Evolutionary conservation across 768 basidiomycete genomes (phyloP).

Genomic region (Naganishia friedmannii): DNA sequence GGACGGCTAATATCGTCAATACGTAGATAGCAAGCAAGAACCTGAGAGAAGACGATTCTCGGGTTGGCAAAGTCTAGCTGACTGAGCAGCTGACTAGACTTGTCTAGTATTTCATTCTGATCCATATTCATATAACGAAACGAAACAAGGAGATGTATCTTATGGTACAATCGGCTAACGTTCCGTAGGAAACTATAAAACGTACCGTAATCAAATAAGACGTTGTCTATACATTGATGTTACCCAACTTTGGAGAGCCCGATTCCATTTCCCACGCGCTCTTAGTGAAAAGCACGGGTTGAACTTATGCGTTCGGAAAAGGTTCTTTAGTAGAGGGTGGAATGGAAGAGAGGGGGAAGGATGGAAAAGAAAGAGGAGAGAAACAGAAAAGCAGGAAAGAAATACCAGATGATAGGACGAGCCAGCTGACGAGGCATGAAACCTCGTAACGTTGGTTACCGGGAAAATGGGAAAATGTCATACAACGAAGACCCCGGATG

Average conservation of each 20-base stretch:
- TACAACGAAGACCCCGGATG: constrained; percentile 6
- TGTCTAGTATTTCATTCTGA: not conserved
- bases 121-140: not conserved
- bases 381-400: not conserved
- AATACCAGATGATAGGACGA: not conserved
- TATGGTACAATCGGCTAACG: constrained; percentile 32
- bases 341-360: not conserved
- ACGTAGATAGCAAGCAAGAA: too few species aligned
- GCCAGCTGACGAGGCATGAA: not conserved
- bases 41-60: too few species aligned
- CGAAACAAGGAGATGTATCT: constrained; percentile 20
- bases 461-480: not conserved
- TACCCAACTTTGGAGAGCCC: constrained; percentile 21
- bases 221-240: constrained; percentile 20
- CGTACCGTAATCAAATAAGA: constrained; percentile 33
- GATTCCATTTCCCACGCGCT: constrained; percentile 5
- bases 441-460: not conserved
- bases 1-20: too few species aligned
- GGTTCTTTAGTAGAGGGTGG: constrained; percentile 21
- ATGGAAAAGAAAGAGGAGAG: not conserved
- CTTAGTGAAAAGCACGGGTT: not conserved
- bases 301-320: constrained; percentile 8
- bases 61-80: too few species aligned
- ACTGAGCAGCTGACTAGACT: not conserved
- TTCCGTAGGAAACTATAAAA: constrained; percentile 4